Evolutionary conservation across 2,329 filamentous ascomycete species (phyloP).

Genomic region (Botrytis elliptica): DNA sequence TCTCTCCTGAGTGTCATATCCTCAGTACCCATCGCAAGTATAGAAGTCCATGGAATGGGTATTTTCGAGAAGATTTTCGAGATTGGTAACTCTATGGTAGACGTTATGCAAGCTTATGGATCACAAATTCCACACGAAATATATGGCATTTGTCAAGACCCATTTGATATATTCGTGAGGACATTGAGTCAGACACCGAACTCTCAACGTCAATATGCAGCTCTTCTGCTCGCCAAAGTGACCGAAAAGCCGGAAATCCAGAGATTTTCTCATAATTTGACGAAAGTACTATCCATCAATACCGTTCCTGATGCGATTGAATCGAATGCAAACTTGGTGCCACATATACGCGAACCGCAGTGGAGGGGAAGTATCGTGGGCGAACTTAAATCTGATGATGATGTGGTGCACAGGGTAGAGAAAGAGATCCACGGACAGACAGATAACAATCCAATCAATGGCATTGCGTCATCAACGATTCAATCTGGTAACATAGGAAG

Average conservation of each 20-base stretch:
- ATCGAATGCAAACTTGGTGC: not conserved
- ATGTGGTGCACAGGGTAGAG: not conserved
- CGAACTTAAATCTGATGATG: constrained; percentile 23
- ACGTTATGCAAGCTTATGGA: constrained; percentile 44
- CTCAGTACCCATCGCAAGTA: constrained; percentile 43
- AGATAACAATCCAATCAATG: not conserved
- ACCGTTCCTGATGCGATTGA: not conserved
- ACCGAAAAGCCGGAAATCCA: constrained; percentile 42
- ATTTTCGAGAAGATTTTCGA: constrained; percentile 53
- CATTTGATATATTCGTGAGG: constrained; percentile 47
- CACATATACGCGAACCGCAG: not conserved
- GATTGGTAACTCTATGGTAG: constrained; percentile 46
- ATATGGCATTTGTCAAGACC: constrained; percentile 42
- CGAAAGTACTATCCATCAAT: constrained; percentile 18
- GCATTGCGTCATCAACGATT: not conserved
- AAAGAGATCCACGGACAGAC: not conserved
- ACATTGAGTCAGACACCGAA: constrained; percentile 47
- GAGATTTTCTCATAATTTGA: constrained; percentile 28
- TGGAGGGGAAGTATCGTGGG: constrained; percentile 34
- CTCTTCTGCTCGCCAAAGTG: constrained; percentile 45
- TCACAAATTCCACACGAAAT: constrained; percentile 25
- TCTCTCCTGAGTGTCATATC: constrained; percentile 51
- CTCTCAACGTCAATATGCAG: constrained; percentile 45
- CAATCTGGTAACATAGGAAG: not conserved
- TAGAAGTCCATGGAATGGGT: constrained; percentile 50